Evolutionary conservation across 2,329 filamentous ascomycete genomes (phyloP), one percentile per base, ranked within the genome.

Genomic region (Xylaria sp.): DNA sequence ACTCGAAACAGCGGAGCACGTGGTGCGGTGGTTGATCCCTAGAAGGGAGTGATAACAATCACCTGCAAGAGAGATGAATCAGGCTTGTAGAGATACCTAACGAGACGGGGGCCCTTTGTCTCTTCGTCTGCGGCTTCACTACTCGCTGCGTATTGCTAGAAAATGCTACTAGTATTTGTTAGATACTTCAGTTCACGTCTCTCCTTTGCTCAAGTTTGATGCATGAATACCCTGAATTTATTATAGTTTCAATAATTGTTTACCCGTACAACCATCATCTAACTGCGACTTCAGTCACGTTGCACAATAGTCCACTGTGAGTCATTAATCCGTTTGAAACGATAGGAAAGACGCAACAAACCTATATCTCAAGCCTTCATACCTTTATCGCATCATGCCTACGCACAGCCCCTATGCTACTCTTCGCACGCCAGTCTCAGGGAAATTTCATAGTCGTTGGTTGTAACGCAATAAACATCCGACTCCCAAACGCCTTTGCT

Each of bases 131-230:
- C 40, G n/a, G 66, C 23, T 40, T 38, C 46, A 31, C 38, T 28
- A 60, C 26, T 42, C 33, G 36, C 54, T 67, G 42, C 42, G 33
- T 59, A n/a, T 53, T 67, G 62, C 63, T 59, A 49, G 60, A 63
- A 23, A 65, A 66, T 67, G 66, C 63, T 65, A 67, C 33, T 40
- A 15, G 48, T 68, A 54, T 65, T 65, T 66, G 53, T 58, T 63
- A 61, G 63, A 61, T 67, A 71, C 57, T 67, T 68, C 57, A 58
- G 44, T 72, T 66, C 68, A 61, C 38, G 59, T 64, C 62, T 54
- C 33, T 62, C 62, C 33, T 58, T 71, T 36, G 60, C 65, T 60
- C 28, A 36, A 62, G 44, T 63, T 65, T 7, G 46, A 60, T 40
- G 46, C 33, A 65, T 51, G 40, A 63, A 69, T 61, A 44, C 53